Evolutionary conservation across 2,329 filamentous ascomycete species (phyloP), one percentile per base, ranked within the genome.

Genomic region (Trematosphaeria pertusa): DNA sequence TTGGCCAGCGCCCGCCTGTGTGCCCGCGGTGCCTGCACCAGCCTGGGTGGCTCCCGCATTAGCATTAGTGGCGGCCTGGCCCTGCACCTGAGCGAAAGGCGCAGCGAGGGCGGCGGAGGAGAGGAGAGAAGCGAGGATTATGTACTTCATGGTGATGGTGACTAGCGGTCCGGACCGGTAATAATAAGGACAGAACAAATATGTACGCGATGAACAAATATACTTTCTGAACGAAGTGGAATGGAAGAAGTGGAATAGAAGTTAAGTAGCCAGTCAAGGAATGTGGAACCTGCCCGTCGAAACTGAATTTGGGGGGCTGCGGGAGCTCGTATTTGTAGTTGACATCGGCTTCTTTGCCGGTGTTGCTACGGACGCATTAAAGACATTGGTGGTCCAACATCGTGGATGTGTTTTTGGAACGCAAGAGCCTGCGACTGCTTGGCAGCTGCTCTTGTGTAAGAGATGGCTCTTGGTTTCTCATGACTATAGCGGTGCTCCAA

Each of bases 141-240:
- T 61, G 59, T 68, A 69, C 64, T 69, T 69, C 67, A 70, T 70
- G 17, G 39, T 69, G 62, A 58, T 46, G 48, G 43, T 49, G 32
- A 39, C 15, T 50, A 37, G 15, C 14, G 48, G 33, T 43, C 19
- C 38, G 28, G 37, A 56, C n/a, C n/a, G 43, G 51, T 43, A 58
- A 61, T 46, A 54, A 55, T 52, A 54, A 53, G 52, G 6, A 41
- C 40, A 40, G 43, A 40, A 50, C 30, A 42, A 48, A 49, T 58
- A 56, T 41, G 47, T 45, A 43, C 37, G 42, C 41, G 41, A 12
- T 46, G 34, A 46, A 46, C 43, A 35, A 35, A 28, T 48, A 43
- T 17, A 28, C 40, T 47, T 15, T n/a, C 12, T 39, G 39, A n/a
- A 48, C 49, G 28, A 37, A 52, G 54, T 24, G 24, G 51, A 34